Percentiles rank a stretch among this genome's conserved stretches.
phyloP scores from a whole-genome alignment of 495 filamentous ascomycete genomes.

The Penicillium tannophilum region DNA sequence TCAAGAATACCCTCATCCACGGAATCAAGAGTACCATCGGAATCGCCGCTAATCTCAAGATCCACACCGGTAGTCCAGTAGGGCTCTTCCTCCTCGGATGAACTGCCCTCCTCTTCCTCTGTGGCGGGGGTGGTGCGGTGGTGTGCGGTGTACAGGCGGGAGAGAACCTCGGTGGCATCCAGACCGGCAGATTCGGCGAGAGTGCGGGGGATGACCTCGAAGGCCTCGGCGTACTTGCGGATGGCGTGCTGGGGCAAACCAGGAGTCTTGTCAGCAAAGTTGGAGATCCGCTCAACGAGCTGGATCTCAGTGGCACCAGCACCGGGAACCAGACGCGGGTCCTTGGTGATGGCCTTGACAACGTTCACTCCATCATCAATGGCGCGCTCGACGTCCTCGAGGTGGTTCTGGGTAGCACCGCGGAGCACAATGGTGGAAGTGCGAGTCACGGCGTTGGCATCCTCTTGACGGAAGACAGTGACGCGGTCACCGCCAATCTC shows the following conservation, averaged over 20 bases:
- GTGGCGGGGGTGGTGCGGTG: conserved; percentile 53
- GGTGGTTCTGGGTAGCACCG: conserved; percentile 95
- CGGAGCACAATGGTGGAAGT: conserved; percentile 95
- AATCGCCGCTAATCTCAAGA: conserved; percentile 80
- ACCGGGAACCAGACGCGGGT: conserved; percentile 86
- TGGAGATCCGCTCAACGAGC: conserved; percentile 86
- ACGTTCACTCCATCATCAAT: conserved; percentile 99
- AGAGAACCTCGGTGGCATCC: conserved; percentile 93
- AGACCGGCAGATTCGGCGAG: conserved; percentile 93
- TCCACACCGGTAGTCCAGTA: conserved; percentile 92
- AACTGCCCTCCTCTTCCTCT: conserved; percentile 41
- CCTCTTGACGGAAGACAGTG: conserved; percentile 97
- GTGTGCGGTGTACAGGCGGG: conserved; percentile 89
- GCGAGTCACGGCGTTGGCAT: conserved; percentile 82
- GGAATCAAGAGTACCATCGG: conserved; percentile 80
- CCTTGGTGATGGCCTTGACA: conserved; percentile 96
- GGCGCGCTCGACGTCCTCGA: conserved; percentile 96
- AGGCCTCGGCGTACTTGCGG: conserved; percentile 95
- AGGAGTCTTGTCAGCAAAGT: conserved; percentile 85
- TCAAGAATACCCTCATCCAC: conserved; percentile 91
- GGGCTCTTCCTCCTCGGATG: conserved; percentile 58
- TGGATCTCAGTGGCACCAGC: conserved; percentile 96
- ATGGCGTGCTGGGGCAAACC: conserved; percentile 94
- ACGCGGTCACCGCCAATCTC: conserved; percentile 99
- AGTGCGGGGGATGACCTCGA: conserved; percentile 93